These are phyloP conservation scores for Aphanoascus verrucosus DNA, from an alignment of 2,329 filamentous ascomycete genomes.

Conservation along the genomic window DNA sequence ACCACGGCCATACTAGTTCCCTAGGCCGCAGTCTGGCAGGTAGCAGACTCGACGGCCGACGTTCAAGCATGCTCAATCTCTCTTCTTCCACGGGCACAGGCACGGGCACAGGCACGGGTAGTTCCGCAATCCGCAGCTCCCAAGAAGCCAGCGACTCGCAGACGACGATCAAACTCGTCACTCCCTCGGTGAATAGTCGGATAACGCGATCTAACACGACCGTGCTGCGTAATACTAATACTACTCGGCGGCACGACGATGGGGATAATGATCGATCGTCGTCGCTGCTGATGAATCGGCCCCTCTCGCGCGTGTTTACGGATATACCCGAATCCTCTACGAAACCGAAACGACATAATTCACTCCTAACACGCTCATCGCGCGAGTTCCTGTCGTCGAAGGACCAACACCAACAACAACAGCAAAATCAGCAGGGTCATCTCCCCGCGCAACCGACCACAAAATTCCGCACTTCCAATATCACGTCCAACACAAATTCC, in stretches of 20 bases:
- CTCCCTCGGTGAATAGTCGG: constrained; percentile 29
- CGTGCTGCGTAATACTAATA: constrained; percentile 21
- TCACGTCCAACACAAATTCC: constrained; percentile 17
- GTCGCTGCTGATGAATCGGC: constrained; percentile 25
- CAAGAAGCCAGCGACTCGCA: constrained; percentile 23
- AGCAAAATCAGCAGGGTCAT: constrained; percentile 17
- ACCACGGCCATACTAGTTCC: constrained; percentile 17
- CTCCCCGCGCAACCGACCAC: constrained; percentile 12
- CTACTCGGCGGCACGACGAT: constrained; percentile 28
- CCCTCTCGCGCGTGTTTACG: constrained; percentile 35
- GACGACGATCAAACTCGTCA: constrained; percentile 21
- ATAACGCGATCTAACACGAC: constrained; percentile 34
- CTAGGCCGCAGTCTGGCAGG: constrained; percentile 20
- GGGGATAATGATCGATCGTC: constrained; percentile 26
- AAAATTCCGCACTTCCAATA: too few relatives aligned
- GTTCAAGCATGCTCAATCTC: constrained; percentile 27
- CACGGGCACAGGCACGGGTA: too few relatives aligned
- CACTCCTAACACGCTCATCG: constrained; percentile 1
- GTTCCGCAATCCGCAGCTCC: constrained; percentile 15
- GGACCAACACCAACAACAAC: constrained; percentile 19
- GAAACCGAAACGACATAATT: neutral
- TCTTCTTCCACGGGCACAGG: too few relatives aligned
- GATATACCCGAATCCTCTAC: constrained; percentile 21
- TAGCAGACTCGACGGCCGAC: constrained; percentile 31
- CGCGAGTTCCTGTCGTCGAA: constrained; percentile 14